Conservation (phyloP, 257 asterid species). For the Solanum piurae region DNA sequence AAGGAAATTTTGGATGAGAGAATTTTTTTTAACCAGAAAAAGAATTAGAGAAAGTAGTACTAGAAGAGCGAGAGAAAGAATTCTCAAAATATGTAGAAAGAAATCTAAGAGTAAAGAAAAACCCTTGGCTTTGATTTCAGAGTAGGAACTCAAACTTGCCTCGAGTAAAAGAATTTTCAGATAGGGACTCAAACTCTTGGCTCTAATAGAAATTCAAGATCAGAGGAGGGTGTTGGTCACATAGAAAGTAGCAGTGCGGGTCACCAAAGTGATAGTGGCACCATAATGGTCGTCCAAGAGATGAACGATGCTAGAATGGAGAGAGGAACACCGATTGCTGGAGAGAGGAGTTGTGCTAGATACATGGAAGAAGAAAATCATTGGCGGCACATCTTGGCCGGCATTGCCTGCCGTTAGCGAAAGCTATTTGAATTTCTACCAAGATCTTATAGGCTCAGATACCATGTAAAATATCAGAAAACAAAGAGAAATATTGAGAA, state of each 20-base stretch:
- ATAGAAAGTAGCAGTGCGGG: not conserved
- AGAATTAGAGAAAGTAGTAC: not conserved
- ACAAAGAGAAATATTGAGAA: not conserved
- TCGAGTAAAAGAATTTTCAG: not conserved
- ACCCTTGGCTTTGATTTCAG: not conserved
- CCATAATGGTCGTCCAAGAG: not conserved
- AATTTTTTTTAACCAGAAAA: not conserved
- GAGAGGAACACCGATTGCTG: not conserved
- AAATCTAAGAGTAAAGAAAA: not conserved
- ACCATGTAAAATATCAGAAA: not conserved
- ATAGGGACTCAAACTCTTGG: not conserved
- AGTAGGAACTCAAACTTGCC: not conserved
- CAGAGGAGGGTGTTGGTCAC: not conserved
- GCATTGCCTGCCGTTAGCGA: not conserved
- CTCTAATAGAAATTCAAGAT: not conserved
- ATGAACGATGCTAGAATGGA: not conserved
- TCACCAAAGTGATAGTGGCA: not conserved
- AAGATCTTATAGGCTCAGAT: not conserved
- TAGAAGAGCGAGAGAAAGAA: not conserved
- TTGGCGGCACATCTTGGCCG: not conserved
- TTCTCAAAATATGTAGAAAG: not conserved
- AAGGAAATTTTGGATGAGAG: not conserved
- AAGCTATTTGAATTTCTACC: not conserved
- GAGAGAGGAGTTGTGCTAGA: not conserved
- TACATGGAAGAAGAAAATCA: not conserved